These are phyloP conservation scores for Chalara sp. DNA, from an alignment of 2,329 filamentous ascomycete species.

Conservation along the genomic window DNA sequence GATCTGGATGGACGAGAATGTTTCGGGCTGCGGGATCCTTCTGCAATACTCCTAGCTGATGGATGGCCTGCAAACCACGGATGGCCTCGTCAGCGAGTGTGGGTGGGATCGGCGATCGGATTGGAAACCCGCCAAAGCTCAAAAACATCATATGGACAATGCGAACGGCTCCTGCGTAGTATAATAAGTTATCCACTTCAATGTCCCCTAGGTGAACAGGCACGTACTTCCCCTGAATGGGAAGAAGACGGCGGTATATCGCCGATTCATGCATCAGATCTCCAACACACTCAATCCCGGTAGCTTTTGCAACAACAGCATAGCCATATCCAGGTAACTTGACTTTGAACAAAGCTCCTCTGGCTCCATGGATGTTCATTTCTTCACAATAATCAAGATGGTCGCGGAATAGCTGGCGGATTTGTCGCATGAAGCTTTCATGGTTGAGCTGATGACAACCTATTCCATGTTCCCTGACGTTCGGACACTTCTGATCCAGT, in stretches of 20 bases:
- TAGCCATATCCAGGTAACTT: constrained; percentile 1
- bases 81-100: background rate
- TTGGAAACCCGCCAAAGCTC: background rate
- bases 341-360: constrained; percentile 1
- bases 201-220: background rate
- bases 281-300: constrained; percentile 1
- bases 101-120: background rate
- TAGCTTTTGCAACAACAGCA: background rate
- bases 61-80: background rate
- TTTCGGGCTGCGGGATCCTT: background rate
- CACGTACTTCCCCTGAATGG: constrained; percentile 1
- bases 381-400: background rate
- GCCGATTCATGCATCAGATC: background rate
- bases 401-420: background rate
- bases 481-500: background rate
- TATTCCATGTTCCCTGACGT: constrained; percentile 1
- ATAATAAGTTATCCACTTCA: background rate
- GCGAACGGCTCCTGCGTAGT: background rate
- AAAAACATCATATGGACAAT: constrained; percentile 1
- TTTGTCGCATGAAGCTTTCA: background rate
- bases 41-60: constrained; percentile 1
- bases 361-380: constrained; percentile 1
- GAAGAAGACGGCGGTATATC: background rate
- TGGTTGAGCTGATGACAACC: background rate
- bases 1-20: background rate